Evolutionary conservation across 345 rosid species (phyloP).

Genomic region (Garcia nutans): DNA sequence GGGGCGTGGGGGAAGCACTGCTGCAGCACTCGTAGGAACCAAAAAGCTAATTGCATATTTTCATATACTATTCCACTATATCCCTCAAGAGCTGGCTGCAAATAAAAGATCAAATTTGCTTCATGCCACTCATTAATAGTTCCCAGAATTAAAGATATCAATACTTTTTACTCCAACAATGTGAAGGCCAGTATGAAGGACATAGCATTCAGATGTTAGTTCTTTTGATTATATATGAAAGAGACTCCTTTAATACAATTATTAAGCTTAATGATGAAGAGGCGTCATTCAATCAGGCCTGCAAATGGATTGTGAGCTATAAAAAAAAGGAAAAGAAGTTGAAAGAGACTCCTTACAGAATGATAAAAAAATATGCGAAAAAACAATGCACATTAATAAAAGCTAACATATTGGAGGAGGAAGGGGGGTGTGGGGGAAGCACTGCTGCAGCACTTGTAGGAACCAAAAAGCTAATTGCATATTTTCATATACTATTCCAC

Average conservation of each 20-base stretch:
- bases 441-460: not conserved
- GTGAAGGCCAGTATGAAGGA: not conserved
- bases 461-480: not conserved
- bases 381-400: not conserved
- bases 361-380: not conserved
- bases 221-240: not conserved
- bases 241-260: not conserved
- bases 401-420: not conserved
- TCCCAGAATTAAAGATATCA: not conserved
- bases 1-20: not conserved
- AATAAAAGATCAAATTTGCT: not conserved
- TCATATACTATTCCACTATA: not conserved
- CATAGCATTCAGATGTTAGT: not conserved
- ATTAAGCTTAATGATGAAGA: not conserved
- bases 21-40: not conserved
- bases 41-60: constrained; percentile 1
- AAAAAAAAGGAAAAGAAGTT: too few relatives aligned
- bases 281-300: not conserved
- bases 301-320: not conserved
- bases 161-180: not conserved
- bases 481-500: not conserved
- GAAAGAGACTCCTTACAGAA: not conserved
- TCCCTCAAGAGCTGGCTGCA: not conserved
- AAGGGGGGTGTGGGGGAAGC: not conserved
- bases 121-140: not conserved